These are phyloP conservation scores for Phialophora macrospora DNA, from an alignment of 2,329 filamentous ascomycete genomes.

Conservation along the genomic window DNA sequence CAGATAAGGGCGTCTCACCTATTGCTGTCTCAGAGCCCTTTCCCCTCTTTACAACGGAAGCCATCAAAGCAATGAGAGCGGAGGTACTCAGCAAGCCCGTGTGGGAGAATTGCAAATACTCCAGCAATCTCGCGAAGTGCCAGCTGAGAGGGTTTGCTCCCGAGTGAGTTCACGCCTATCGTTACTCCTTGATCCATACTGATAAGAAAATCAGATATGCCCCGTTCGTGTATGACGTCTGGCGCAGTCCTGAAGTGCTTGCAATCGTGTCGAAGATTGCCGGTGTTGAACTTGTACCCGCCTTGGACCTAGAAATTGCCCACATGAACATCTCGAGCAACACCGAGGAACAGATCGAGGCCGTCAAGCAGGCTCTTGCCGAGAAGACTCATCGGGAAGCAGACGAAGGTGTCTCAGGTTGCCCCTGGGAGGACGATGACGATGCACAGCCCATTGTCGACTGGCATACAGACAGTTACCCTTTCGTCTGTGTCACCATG, in stretches of 20 bases:
- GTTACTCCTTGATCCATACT: slow-evolving; percentile 28
- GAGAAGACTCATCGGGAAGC: slow-evolving; percentile 36
- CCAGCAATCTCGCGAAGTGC: slow-evolving; percentile 59
- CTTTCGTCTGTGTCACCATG: slow-evolving; percentile 60
- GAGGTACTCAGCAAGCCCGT: slow-evolving; percentile 64
- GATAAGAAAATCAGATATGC: slow-evolving; percentile 54
- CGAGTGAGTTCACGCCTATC: slow-evolving; percentile 52
- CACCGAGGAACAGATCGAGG: slow-evolving; percentile 36
- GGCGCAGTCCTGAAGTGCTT: slow-evolving; percentile 61
- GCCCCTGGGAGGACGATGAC: slow-evolving; percentile 40
- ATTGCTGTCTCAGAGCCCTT: slow-evolving; percentile 68
- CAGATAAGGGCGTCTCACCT: slow-evolving; percentile 62
- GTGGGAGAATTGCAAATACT: slow-evolving; percentile 60
- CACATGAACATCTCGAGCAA: slow-evolving; percentile 62
- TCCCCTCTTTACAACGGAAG: slow-evolving; percentile 64
- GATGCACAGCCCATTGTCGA: slow-evolving; percentile 45
- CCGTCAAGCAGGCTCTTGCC: slow-evolving; percentile 29
- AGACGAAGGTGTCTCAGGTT: slow-evolving; percentile 37
- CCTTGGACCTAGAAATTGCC: slow-evolving; percentile 63
- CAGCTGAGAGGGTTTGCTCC: slow-evolving; percentile 60
- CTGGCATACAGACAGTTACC: slow-evolving; percentile 59
- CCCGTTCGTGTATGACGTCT: slow-evolving; percentile 65
- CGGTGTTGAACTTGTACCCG: slow-evolving; percentile 62
- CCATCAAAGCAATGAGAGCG: slow-evolving; percentile 63
- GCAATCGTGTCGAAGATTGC: slow-evolving; percentile 61